Evolutionary conservation across 306 rosid genomes (phyloP).

Genomic region (Lablab purpureus): DNA sequence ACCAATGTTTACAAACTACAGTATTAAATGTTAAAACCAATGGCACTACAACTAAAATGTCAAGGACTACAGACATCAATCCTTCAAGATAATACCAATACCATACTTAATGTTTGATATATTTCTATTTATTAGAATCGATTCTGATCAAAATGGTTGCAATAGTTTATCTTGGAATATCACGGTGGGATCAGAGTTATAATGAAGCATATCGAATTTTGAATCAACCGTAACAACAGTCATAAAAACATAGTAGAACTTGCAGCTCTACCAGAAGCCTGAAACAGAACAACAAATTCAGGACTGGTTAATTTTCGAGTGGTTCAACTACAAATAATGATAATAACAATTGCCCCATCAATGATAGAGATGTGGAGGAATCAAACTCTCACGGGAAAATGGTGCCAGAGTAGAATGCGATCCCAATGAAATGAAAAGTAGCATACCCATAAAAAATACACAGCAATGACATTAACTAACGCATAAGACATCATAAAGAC

Average conservation of each 20-base stretch:
- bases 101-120: background rate
- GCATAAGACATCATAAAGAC: background rate
- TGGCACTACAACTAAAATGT: too few species aligned
- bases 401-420: background rate
- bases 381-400: background rate
- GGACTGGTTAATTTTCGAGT: background rate
- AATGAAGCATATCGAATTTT: slow-evolving; percentile 6
- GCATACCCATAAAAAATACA: background rate
- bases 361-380: background rate
- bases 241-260: slow-evolving; percentile 42
- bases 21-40: background rate
- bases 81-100: too few species aligned
- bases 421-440: slow-evolving; percentile 20
- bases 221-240: background rate
- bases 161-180: background rate
- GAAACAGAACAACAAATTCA: slow-evolving; percentile 45
- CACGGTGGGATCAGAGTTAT: background rate
- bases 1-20: background rate
- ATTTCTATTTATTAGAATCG: too few species aligned
- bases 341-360: background rate
- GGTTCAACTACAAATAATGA: slow-evolving; percentile 1
- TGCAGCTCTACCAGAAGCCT: slow-evolving; percentile 72
- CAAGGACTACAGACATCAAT: too few species aligned
- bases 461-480: background rate
- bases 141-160: too few species aligned